Evolutionary conservation across 371 early-diverging fungal species (phyloP).

Genomic region (Dichotomocladium elegans): DNA sequence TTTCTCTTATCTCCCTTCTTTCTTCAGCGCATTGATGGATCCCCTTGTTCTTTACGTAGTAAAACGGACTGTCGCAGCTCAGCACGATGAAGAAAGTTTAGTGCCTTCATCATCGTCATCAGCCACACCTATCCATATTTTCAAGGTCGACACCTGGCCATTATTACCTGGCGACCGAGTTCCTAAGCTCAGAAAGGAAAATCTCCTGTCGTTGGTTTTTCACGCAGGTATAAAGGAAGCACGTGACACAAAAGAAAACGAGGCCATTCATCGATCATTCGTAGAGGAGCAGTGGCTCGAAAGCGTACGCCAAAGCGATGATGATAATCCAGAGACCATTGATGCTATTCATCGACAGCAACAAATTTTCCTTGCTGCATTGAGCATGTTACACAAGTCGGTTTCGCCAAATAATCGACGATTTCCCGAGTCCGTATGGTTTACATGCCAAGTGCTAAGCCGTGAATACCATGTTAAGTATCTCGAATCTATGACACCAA

Average conservation of each 20-base stretch:
- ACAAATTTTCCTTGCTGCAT: slow-evolving; percentile 21
- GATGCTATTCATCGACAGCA: slow-evolving; percentile 23
- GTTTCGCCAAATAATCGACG: neutral
- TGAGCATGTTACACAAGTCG: slow-evolving; percentile 17
- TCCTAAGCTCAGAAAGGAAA: slow-evolving; percentile 8
- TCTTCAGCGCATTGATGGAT: slow-evolving; percentile 14
- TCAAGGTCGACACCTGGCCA: slow-evolving; percentile 13
- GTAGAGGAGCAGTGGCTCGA: slow-evolving; percentile 23
- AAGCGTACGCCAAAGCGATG: neutral
- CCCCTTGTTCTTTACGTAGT: slow-evolving; percentile 18
- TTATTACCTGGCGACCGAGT: neutral
- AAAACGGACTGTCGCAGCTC: slow-evolving; percentile 1
- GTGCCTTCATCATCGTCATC: neutral
- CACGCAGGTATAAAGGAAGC: slow-evolving; percentile 22
- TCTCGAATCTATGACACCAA: slow-evolving; percentile 5
- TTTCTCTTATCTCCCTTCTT: slow-evolving; percentile 1
- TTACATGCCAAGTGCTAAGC: slow-evolving; percentile 23
- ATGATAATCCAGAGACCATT: neutral
- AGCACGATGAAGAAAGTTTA: no score
- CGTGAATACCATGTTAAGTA: slow-evolving; percentile 16
- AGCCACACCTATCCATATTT: neutral
- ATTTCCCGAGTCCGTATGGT: slow-evolving; percentile 23
- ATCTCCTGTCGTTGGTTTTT: slow-evolving; percentile 22
- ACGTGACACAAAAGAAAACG: neutral
- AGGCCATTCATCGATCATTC: neutral